Evolutionary conservation across 2,329 filamentous ascomycete genomes (phyloP), one percentile per base, ranked within the genome.

Genomic region (Didymella glomerata): DNA sequence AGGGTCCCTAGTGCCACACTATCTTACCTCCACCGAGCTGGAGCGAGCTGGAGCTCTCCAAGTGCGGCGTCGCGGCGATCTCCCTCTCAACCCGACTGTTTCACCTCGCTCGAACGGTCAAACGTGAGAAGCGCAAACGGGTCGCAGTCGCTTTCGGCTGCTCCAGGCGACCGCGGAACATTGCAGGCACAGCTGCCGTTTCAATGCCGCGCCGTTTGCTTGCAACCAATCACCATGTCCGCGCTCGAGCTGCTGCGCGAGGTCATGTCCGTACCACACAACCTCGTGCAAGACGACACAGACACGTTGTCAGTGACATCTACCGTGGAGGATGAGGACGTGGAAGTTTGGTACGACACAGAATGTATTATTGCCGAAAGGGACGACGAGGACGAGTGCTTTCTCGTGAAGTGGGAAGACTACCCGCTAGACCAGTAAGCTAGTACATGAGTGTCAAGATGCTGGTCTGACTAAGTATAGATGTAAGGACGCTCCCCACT

Each of bases 381-480:
- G 0, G 13, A n/a, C 16, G 82, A 88, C 66, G 76, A 65, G 1
- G 60, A 73, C 9, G 72, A 11, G 76, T 30, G 13, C 3, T 92
- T 86, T 68, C 81, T 92, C 1, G 83, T 91, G 22, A 82, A 85
- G 59, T 92, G 89, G 90, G 78, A 80, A 25, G 82, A 79, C 2
- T 93, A 88, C 67, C 78, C 81, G 1, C 61, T 87, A 27, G 57
- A 73, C 41, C 52, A 62, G 70, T 73, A 64, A 60, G 62, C 53
- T 47, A 27, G 4, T 24, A 9, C 25, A 18, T 22, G 28, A 1
- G 22, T 7, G 1, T 18, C 3, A 4, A 22, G 11, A 10, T 7
- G 9, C 22, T 24, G 10, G 3, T 13, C 48, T 52, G 11, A 57
- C 20, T 1, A 1, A 5, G 3, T 9, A 5, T 44, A 57, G 54